Conservation (phyloP, 2,329 filamentous ascomycete genomes). For the Sordariomycetes sp. region DNA sequence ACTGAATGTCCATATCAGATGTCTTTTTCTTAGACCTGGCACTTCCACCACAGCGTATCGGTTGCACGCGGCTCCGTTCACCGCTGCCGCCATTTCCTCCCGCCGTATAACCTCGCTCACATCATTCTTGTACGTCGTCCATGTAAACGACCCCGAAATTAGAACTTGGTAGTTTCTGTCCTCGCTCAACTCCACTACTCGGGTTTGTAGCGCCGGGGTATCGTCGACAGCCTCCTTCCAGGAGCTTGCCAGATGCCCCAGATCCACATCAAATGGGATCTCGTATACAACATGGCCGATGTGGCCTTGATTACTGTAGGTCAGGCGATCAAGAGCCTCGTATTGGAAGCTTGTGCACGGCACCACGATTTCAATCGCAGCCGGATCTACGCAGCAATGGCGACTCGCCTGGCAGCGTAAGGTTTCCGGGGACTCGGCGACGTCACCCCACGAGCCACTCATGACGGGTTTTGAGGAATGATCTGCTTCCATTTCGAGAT, state of each 20-base stretch:
- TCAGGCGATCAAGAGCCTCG: conserved; percentile 1
- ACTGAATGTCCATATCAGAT: conserved; percentile 3
- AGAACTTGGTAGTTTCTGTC: not conserved
- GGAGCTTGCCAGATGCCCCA: conserved; percentile 1
- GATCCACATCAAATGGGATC: not conserved
- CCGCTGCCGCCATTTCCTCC: conserved; percentile 1
- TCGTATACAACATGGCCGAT: conserved; percentile 2
- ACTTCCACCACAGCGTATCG: conserved; percentile 2
- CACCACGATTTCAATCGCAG: not conserved
- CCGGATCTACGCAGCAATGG: not conserved
- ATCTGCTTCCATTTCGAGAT: too few species aligned
- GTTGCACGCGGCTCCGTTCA: not conserved
- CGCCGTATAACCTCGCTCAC: not conserved
- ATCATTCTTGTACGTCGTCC: not conserved
- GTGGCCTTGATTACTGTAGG: conserved; percentile 1
- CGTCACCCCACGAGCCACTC: not conserved
- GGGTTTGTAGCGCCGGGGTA: not conserved
- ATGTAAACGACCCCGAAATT: not conserved
- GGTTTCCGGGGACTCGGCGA: not conserved
- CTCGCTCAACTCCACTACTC: not conserved
- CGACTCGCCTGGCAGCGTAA: not conserved
- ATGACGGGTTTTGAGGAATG: too few species aligned
- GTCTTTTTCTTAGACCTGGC: conserved; percentile 1
- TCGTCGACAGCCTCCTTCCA: conserved; percentile 1
- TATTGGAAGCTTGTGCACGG: conserved; percentile 1